Base-by-base conservation (phyloP, 352 stramenopile species). In the Phytophthora tentaculata region DNA sequence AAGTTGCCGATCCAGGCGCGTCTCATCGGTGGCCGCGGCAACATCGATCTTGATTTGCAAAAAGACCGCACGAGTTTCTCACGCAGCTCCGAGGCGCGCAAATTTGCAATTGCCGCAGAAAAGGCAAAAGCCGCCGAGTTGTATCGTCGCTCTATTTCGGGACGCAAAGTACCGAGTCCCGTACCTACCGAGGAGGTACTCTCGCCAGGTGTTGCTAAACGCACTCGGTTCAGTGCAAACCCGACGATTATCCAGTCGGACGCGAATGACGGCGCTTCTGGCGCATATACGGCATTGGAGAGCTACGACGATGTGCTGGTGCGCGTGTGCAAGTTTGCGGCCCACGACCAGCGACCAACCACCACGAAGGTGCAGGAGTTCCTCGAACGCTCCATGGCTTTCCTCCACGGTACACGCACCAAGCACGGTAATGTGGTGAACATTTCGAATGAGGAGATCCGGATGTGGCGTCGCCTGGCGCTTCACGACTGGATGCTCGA, bases 381-480 rank as follows among this genome's bases (percentile, higher is more conserved):
- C 57, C 76, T 93, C 29, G 85, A 93, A 74, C 81, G 85, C 20
- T 89, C 80, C 2, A 83, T 93, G 73, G 81, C 78, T 5, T 93
- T 84, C 44, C 59, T 93, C 50, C 81, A 89, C 28, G 80, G 82
- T 44, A 90, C 83, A 29, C 76, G 76, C 2, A 91, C 83, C 9
- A 87, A 88, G 43, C 85, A 89, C 37, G 82, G 83, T 39, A 84
- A 88, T 48, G 84, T 91, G 26, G 81, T 90, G 22, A 87, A 75
- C 44, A 89, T 93, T 60, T 88, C 85, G 67, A 93, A 93, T 60
- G 85, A 88, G 64, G 85, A 93, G 69, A 93, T 93, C 62, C 80
- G 80, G 41, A 91, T 89, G 80, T 93, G 85, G 85, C 85, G 85
- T 29, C 81, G 85, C 2, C 71, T 93, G 44, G 84, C 82, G 16